phyloP scores from a whole-genome alignment of 2,329 filamentous ascomycete genomes.

The Xylaria sp. region DNA sequence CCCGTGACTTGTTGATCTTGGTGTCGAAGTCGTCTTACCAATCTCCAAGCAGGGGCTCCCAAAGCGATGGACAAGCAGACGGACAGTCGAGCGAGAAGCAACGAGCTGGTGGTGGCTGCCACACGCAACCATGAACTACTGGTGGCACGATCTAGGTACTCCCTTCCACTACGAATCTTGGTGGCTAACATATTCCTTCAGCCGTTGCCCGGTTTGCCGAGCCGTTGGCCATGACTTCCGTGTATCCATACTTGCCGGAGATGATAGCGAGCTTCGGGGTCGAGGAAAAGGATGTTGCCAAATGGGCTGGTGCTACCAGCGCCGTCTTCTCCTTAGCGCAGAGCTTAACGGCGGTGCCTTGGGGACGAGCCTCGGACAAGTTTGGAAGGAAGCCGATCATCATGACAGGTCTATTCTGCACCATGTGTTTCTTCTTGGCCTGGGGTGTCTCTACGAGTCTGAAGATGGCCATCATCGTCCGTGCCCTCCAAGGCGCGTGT shows the following conservation, averaged over 20 bases:
- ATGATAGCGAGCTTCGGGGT: constrained; percentile 85
- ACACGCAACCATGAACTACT: neutral
- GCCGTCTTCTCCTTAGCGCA: constrained; percentile 76
- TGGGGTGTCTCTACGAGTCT: constrained; percentile 86
- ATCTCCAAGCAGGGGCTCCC: constrained; percentile 27
- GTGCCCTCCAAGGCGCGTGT: constrained; percentile 79
- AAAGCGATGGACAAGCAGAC: constrained; percentile 10
- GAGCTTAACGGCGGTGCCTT: constrained; percentile 72
- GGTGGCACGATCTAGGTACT: constrained; percentile 33
- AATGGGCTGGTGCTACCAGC: constrained; percentile 79
- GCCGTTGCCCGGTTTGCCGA: constrained; percentile 81
- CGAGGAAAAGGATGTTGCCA: constrained; percentile 72
- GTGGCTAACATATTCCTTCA: constrained; percentile 49
- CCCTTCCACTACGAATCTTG: constrained; percentile 27
- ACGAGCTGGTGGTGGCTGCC: neutral
- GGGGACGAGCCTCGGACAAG: constrained; percentile 77
- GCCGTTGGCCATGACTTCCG: constrained; percentile 73
- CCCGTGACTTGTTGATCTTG: constrained; percentile 36
- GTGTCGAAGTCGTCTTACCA: constrained; percentile 34
- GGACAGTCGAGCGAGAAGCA: constrained; percentile 10
- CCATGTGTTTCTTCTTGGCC: constrained; percentile 79
- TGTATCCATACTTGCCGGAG: constrained; percentile 74
- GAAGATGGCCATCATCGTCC: constrained; percentile 77
- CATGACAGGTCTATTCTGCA: constrained; percentile 73
- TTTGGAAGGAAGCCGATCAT: constrained; percentile 82